Evolutionary conservation across 1,284 basidiomycete species (phyloP).

Genomic region (Apiotrichum mycotoxinovorans): DNA sequence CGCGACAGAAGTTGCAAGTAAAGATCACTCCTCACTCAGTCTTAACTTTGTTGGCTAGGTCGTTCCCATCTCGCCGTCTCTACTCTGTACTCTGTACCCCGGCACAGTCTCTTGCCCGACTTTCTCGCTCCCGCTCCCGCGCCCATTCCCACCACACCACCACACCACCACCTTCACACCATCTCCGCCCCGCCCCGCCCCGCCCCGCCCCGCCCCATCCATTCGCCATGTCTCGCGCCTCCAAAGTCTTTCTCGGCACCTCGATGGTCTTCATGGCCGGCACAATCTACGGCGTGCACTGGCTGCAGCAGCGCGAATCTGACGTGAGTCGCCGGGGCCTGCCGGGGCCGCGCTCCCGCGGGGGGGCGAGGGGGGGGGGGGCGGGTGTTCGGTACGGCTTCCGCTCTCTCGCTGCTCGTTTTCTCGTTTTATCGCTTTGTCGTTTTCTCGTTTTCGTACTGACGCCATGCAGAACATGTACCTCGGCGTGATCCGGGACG

Average conservation of each 20-base stretch:
- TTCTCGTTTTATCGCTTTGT: conserved; percentile 17
- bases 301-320: conserved; percentile 77
- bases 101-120: no score
- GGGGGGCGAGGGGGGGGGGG: neutral
- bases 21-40: no score
- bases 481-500: conserved; percentile 80
- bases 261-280: conserved; percentile 64
- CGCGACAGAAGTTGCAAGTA: no score
- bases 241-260: conserved; percentile 71
- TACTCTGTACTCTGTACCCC: no score
- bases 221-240: conserved; percentile 62
- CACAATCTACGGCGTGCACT: conserved; percentile 89
- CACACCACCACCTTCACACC: no score
- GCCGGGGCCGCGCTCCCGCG: neutral
- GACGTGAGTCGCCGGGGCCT: conserved; percentile 63
- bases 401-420: neutral
- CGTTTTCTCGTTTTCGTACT: conserved; percentile 8
- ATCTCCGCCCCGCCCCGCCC: no score
- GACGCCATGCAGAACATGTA: conserved; percentile 71
- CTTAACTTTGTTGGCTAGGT: no score
- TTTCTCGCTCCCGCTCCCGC: no score
- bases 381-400: neutral
- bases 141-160: no score
- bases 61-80: no score
- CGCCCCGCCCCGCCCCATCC: neutral